Evolutionary conservation across 805 yeast species (phyloP).

Genomic region (Starmera pachycereana): DNA sequence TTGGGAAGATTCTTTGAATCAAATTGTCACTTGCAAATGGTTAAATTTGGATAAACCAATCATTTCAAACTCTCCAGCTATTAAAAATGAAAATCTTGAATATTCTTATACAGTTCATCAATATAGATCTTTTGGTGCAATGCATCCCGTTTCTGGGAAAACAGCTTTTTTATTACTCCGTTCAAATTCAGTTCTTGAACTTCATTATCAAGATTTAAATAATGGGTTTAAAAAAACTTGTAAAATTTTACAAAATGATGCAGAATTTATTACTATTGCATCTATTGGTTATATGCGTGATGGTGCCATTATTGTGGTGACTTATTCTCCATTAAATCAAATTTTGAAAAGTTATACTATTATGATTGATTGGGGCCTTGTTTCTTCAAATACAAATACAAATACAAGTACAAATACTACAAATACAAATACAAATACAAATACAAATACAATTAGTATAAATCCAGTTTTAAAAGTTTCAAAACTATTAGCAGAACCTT

Average conservation of each 20-base stretch:
- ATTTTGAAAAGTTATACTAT: slow-evolving; percentile 32
- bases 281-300: slow-evolving; percentile 44
- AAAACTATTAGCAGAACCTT: slow-evolving; percentile 20
- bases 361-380: slow-evolving; percentile 42
- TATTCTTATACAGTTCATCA: slow-evolving; percentile 52
- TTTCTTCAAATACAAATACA: slow-evolving; percentile 19
- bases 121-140: slow-evolving; percentile 46
- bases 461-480: slow-evolving; percentile 29
- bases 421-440: slow-evolving; percentile 28
- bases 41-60: slow-evolving; percentile 61
- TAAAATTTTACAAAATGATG: slow-evolving; percentile 19
- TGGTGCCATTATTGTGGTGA: slow-evolving; percentile 33
- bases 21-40: slow-evolving; percentile 55
- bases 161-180: slow-evolving; percentile 65
- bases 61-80: slow-evolving; percentile 50
- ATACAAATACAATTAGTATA: slow-evolving; percentile 21
- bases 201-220: slow-evolving; percentile 52
- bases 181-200: slow-evolving; percentile 45
- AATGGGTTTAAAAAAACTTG: slow-evolving; percentile 41
- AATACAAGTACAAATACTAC: slow-evolving; percentile 34
- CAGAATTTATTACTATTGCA: slow-evolving; percentile 22
- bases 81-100: slow-evolving; percentile 12
- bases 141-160: slow-evolving; percentile 59
- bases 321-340: slow-evolving; percentile 26
- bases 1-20: slow-evolving; percentile 23